Base-by-base conservation (phyloP, 2,329 filamentous ascomycete genomes). In the Penicillium brevicompactum region DNA sequence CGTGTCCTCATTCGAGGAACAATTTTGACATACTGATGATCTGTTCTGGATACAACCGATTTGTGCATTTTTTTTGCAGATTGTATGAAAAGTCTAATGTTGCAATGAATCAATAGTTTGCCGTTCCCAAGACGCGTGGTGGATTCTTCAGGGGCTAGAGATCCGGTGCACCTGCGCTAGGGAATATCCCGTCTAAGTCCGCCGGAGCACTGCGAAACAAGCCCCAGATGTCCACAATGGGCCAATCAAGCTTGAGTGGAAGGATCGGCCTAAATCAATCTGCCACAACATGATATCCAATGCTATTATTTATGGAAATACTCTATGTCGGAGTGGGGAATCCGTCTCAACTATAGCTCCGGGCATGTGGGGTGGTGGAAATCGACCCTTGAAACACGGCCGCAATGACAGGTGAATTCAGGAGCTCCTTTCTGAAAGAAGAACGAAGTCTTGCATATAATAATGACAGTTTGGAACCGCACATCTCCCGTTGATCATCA, bases 1-100 rank as follows among this genome's bases (percentile, higher is more conserved):
- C 13, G 8, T 7, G 31, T 10, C 27, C 47, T 18, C 45, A 61
- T 60, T 60, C 49, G 59, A 60, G 59, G 59, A 56, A 60, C 46
- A 51, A 57, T 41, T 49, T 37, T 10, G 24, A 9, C 31, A 9
- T 9, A 7, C 5, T n/a, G 30, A n/a, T 16, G 31, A 46, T 37
- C 45, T 42, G 46, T 40, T n/a, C 27, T 27, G 30, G 2, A 48
- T 13, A 16, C 16, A 21, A 2, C 9, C 14, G 13, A 5, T 45
- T 4, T 2, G 31, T n/a, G 14, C 7, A 14, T 9, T n/a, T 14
- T n/a, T 14, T 24, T 5, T 11, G 13, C 41, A 24, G 18, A 24
- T 5, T 6, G 5, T 27, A 27, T 8, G 24, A 5, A 27, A 34
- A 11, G 10, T 14, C 11, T 34, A 18, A 3, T 34, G 32, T 34